phyloP scores from a whole-genome alignment of 208 protist species.

The Leishmania turanica region DNA sequence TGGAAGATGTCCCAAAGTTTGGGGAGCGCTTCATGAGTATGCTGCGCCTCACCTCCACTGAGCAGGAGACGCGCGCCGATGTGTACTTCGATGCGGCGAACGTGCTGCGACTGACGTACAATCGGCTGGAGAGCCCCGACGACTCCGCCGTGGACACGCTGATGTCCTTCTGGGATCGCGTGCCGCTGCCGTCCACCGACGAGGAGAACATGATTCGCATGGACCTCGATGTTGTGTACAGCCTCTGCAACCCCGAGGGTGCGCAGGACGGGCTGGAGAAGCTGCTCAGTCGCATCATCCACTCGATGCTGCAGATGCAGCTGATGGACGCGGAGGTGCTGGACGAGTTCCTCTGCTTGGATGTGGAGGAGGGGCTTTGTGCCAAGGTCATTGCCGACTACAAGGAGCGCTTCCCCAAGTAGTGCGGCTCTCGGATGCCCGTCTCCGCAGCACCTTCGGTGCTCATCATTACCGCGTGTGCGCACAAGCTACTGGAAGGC shows the following conservation, averaged over 20 bases:
- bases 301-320: slow-evolving; percentile 60
- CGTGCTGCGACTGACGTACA: slow-evolving; percentile 76
- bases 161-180: slow-evolving; percentile 78
- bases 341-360: slow-evolving; percentile 40
- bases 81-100: slow-evolving; percentile 84
- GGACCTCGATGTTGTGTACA: slow-evolving; percentile 62
- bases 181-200: slow-evolving; percentile 32
- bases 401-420: slow-evolving; percentile 14
- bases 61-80: slow-evolving; percentile 67
- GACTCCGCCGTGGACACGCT: slow-evolving; percentile 65
- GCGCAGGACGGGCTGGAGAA: slow-evolving; percentile 56
- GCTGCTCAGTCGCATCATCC: slow-evolving; percentile 62
- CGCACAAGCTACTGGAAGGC: neutral
- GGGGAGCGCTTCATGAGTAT: slow-evolving; percentile 86
- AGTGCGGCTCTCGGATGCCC: neutral
- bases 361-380: slow-evolving; percentile 45
- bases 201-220: slow-evolving; percentile 48
- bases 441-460: neutral
- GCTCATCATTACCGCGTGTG: neutral
- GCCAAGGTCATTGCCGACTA: slow-evolving; percentile 39
- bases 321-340: slow-evolving; percentile 63
- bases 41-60: slow-evolving; percentile 74
- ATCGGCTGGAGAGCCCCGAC: slow-evolving; percentile 51
- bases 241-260: slow-evolving; percentile 48
- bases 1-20: slow-evolving; percentile 90